A percentile compares a stretch with the other conserved stretches of the same genome.
These are phyloP conservation scores for Plasmodium inui DNA, from an alignment of 169 alveolate genomes.

Conservation along the genomic window DNA sequence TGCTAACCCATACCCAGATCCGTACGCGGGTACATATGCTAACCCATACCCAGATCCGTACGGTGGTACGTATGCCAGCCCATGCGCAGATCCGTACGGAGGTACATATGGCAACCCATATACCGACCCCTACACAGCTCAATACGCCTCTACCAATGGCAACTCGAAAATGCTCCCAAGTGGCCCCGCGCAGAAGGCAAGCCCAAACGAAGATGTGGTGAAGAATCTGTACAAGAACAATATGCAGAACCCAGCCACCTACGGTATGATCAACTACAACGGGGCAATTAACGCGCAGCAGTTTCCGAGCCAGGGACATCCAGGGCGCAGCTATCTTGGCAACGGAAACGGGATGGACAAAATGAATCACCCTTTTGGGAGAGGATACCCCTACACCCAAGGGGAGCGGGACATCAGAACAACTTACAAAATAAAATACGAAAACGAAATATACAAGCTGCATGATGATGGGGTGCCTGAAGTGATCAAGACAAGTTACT, in stretches of 20 bases:
- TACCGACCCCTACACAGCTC: background rate
- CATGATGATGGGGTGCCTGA: slow-evolving; percentile 84
- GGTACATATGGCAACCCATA: background rate
- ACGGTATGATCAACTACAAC: slow-evolving; percentile 18
- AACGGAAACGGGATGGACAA: background rate
- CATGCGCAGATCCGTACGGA: background rate
- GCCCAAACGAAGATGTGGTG: slow-evolving; percentile 9
- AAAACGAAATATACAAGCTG: slow-evolving; percentile 31
- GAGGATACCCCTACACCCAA: background rate
- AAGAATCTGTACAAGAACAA: slow-evolving; percentile 44
- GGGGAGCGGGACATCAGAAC: background rate
- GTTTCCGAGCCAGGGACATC: background rate
- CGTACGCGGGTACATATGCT: no score
- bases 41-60: no score
- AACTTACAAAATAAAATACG: slow-evolving; percentile 28
- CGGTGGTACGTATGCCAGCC: background rate
- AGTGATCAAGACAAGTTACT: slow-evolving; percentile 79
- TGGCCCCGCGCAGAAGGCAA: background rate
- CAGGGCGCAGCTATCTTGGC: background rate
- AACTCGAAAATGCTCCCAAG: background rate
- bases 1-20: background rate
- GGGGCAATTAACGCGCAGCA: background rate
- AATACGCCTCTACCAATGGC: background rate
- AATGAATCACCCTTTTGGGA: background rate
- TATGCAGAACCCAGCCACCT: slow-evolving; percentile 21